Base-by-base conservation (phyloP, 257 asterid species). In the Fraxinus excelsior region DNA sequence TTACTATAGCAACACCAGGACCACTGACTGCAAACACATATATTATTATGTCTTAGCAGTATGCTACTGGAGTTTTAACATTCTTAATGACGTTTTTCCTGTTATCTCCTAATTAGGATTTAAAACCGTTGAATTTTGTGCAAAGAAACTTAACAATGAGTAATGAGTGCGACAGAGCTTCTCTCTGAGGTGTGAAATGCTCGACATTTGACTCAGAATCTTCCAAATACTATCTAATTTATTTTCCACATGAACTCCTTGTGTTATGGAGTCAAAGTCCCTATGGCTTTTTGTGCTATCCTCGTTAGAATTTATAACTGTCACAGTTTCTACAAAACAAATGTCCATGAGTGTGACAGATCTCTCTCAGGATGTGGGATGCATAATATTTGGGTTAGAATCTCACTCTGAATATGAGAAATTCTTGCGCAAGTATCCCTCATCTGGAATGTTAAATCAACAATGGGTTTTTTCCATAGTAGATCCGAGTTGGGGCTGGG, bases 1-100 rank as follows among this genome's bases (percentile, higher is more conserved):
- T 62, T 7, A 11, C 68, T 12, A 26, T 62, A 62, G 68, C 28
- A 58, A 21, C 2, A 4, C 68, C 26, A 26, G 18, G 34, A 12
- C 58, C 7, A 14, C 8, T 16, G 21, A 26, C 34, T 2, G 19
- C 68, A 62, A 26, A 62, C 18, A 62, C 34, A 62, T 62, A 62
- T 26, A 11, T 62, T 3, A 25, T 62, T 14, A 60, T 7, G 28
- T 58, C 66, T 21, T 62, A 26, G 68, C 13, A 62, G 34, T 26
- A 62, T 58, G 29, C 28, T 58, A 12, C 34, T 62, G 68, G 68
- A 62, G 35, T 62, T 53, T 53, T 60, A 60, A 60, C 67, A 60
- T 60, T 25, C 34, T 25, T 60, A 11, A 60, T 60, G 67, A 18
- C 14, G 0, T 11, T 60, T 12, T 28, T 60, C 67, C 18, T 23